A percentile compares a stretch with the other conserved stretches of the same genome.
phyloP scores from a whole-genome alignment of 352 stramenopile species.

The Pythium coloratum region DNA sequence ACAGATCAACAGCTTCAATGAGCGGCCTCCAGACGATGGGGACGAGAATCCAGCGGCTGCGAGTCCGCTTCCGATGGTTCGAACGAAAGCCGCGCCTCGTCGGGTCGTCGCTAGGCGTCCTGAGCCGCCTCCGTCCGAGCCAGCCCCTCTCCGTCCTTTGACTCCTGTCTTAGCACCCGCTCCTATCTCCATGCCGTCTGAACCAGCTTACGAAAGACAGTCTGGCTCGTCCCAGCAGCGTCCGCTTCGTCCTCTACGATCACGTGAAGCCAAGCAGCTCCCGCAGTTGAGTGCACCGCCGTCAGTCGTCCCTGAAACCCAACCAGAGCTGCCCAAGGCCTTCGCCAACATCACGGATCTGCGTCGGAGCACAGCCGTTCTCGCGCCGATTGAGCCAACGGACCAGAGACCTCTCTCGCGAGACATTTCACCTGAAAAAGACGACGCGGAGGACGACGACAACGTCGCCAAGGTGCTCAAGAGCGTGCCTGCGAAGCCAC shows the following conservation, averaged over 20 bases:
- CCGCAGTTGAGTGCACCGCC: not conserved
- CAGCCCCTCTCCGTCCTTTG: not conserved
- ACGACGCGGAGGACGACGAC: not conserved
- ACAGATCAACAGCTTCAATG: not conserved
- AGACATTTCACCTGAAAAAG: not conserved
- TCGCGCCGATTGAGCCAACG: slow-evolving; percentile 10
- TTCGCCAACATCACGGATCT: slow-evolving; percentile 20
- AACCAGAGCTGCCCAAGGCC: slow-evolving; percentile 5
- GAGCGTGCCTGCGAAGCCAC: slow-evolving; percentile 15
- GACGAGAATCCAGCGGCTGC: slow-evolving; percentile 12
- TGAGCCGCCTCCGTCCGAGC: not conserved
- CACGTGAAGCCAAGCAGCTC: slow-evolving; percentile 15
- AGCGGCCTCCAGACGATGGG: not conserved
- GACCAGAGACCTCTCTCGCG: not conserved
- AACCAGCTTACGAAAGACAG: not conserved
- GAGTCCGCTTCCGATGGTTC: slow-evolving; percentile 3
- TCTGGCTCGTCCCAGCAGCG: not conserved
- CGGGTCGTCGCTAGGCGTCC: not conserved
- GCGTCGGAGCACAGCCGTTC: slow-evolving; percentile 16
- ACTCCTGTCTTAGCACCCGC: not conserved
- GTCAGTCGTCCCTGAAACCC: not conserved
- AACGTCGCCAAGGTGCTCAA: slow-evolving; percentile 9
- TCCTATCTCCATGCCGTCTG: not conserved
- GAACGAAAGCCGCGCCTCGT: not conserved
- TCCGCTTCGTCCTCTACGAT: slow-evolving; percentile 2